These are phyloP conservation scores for Ophiostoma angusticollis DNA, from an alignment of 2,329 filamentous ascomycete genomes.

Conservation along the genomic window DNA sequence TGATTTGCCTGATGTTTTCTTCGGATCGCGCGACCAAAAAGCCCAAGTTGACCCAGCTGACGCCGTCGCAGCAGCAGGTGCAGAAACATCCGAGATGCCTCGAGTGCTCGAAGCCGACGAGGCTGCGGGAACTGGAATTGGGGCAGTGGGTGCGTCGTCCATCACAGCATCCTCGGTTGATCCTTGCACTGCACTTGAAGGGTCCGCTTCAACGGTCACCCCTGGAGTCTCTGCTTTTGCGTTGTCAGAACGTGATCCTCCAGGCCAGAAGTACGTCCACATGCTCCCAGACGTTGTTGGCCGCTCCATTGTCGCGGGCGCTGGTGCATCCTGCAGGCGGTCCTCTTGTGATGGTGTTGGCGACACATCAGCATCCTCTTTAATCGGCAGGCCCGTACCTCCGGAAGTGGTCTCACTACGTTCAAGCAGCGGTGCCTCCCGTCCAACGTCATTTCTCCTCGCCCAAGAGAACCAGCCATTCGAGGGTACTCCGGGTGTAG, in stretches of 20 bases:
- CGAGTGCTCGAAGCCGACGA: conserved; percentile 6
- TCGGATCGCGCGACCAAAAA: conserved; percentile 58
- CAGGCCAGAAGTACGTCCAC: conserved; percentile 23
- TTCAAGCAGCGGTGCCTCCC: conserved; percentile 12
- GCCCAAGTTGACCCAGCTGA: conserved; percentile 59
- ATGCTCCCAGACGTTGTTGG: conserved; percentile 13
- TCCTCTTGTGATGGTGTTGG: conserved; percentile 5
- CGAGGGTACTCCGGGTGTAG: neutral
- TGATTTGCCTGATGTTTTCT: conserved; percentile 22
- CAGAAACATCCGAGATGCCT: conserved; percentile 11
- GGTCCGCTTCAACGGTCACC: neutral
- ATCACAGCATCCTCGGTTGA: conserved; percentile 29
- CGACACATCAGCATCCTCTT: neutral
- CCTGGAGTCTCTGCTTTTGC: conserved; percentile 4
- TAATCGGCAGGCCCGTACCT: conserved; percentile 7
- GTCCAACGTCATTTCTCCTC: too few relatives aligned
- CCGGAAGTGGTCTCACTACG: conserved; percentile 12
- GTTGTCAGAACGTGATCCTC: conserved; percentile 12
- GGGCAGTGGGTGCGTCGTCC: conserved; percentile 24
- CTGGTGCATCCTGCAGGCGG: conserved; percentile 6
- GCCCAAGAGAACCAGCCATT: conserved; percentile 13
- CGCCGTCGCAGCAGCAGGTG: conserved; percentile 21
- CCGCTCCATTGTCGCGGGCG: conserved; percentile 9
- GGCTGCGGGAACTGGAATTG: conserved; percentile 13
- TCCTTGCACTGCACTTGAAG: conserved; percentile 14